phyloP scores from a whole-genome alignment of 768 basidiomycete species.

The Clavaria fumosa region DNA sequence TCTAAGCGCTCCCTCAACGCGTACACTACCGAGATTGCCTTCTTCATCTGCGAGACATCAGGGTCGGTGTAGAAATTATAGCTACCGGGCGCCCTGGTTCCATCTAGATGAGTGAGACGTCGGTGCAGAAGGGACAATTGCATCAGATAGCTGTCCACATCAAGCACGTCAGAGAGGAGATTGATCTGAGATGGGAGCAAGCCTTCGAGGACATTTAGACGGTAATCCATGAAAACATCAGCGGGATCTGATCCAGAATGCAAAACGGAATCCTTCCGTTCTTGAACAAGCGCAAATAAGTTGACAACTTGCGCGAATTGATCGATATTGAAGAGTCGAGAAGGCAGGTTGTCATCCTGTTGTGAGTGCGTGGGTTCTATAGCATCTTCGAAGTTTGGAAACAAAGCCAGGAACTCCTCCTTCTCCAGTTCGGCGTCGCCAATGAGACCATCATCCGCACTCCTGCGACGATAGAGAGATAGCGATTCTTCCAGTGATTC shows the following conservation, averaged over 20 bases:
- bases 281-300: slow-evolving; percentile 25
- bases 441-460: slow-evolving; percentile 33
- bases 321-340: slow-evolving; percentile 11
- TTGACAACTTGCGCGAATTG: slow-evolving; percentile 21
- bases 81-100: slow-evolving; percentile 12
- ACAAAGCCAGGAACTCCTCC: slow-evolving; percentile 67
- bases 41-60: slow-evolving; percentile 59
- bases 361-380: slow-evolving; percentile 25
- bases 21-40: slow-evolving; percentile 35
- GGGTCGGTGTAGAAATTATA: slow-evolving; percentile 72
- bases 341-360: slow-evolving; percentile 6
- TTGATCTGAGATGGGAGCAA: slow-evolving; percentile 19
- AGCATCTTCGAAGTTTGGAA: slow-evolving; percentile 68
- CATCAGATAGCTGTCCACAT: slow-evolving; percentile 33
- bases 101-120: slow-evolving; percentile 21
- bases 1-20: slow-evolving; percentile 38
- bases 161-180: slow-evolving; percentile 28
- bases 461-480: slow-evolving; percentile 62
- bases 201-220: slow-evolving; percentile 19
- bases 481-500: slow-evolving; percentile 46
- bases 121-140: slow-evolving; percentile 36
- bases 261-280: slow-evolving; percentile 4
- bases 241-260: slow-evolving; percentile 5
- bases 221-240: slow-evolving; percentile 19
- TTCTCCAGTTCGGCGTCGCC: slow-evolving; percentile 70